phyloP scores from a whole-genome alignment of 2,329 filamentous ascomycete genomes.

The Cercospora beticola region DNA sequence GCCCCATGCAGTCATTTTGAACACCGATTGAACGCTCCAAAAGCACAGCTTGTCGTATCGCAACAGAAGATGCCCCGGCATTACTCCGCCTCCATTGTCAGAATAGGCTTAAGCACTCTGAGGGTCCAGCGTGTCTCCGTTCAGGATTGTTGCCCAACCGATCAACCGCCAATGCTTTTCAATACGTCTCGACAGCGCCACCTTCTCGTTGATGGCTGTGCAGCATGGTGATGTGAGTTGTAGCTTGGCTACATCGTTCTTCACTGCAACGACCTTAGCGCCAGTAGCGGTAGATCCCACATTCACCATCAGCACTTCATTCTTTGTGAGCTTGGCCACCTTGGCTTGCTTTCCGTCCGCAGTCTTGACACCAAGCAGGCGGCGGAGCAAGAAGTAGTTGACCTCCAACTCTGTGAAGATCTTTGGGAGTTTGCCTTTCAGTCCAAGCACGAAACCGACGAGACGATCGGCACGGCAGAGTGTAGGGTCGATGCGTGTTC shows the following conservation, averaged over 20 bases:
- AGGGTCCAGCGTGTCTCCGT: conserved; percentile 30
- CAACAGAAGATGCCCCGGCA: not conserved
- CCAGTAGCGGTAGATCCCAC: conserved; percentile 97
- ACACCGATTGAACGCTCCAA: conserved; percentile 11
- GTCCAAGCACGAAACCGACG: conserved; percentile 94
- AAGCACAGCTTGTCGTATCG: conserved; percentile 1
- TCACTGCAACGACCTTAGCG: conserved; percentile 95
- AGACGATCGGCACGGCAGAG: conserved; percentile 98
- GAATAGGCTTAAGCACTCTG: conserved; percentile 12
- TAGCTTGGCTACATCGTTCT: conserved; percentile 95
- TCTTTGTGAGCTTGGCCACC: conserved; percentile 96
- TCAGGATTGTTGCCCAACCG: conserved; percentile 59
- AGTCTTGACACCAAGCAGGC: conserved; percentile 93
- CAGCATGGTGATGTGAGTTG: conserved; percentile 81
- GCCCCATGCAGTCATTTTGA: conserved; percentile 14
- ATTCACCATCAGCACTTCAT: conserved; percentile 99
- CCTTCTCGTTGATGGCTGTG: conserved; percentile 97
- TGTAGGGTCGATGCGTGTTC: conserved; percentile 94
- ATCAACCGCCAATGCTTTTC: conserved; percentile 99
- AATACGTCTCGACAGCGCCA: conserved; percentile 91
- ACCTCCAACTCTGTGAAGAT: conserved; percentile 99
- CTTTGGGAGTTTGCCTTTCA: conserved; percentile 87
- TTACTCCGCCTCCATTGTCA: not conserved
- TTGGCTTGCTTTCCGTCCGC: conserved; percentile 99
- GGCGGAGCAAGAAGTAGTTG: conserved; percentile 96